Percentiles rank a stretch among this genome's conserved stretches.
phyloP scores from a whole-genome alignment of 352 stramenopile genomes.

The Globisporangium nodosum region DNA sequence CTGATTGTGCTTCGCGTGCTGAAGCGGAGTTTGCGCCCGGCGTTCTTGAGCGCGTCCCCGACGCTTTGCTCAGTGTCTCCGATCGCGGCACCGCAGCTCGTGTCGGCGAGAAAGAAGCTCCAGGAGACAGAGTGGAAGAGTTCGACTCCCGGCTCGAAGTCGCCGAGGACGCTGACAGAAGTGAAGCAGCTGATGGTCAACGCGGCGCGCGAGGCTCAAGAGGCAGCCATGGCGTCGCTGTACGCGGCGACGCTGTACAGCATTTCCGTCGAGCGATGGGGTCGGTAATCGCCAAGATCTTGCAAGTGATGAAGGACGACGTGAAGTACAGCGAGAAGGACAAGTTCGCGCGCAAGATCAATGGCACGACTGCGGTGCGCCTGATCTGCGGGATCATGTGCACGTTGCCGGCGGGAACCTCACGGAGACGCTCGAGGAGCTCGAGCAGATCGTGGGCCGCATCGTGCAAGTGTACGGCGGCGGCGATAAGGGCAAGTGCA shows the following conservation, averaged over 20 bases:
- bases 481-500: slow-evolving; percentile 54
- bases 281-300: slow-evolving; percentile 74
- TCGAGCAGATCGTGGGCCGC: slow-evolving; percentile 43
- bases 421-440: slow-evolving; percentile 39
- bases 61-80: slow-evolving; percentile 42
- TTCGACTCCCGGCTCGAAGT: neutral
- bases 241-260: slow-evolving; percentile 79
- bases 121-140: slow-evolving; percentile 3
- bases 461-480: slow-evolving; percentile 69
- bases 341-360: slow-evolving; percentile 59
- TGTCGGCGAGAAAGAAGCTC: neutral
- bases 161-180: slow-evolving; percentile 23
- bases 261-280: slow-evolving; percentile 76
- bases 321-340: slow-evolving; percentile 53
- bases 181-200: slow-evolving; percentile 48
- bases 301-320: slow-evolving; percentile 81
- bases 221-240: slow-evolving; percentile 66
- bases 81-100: slow-evolving; percentile 16
- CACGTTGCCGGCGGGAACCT: slow-evolving; percentile 53
- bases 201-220: slow-evolving; percentile 53
- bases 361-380: slow-evolving; percentile 62
- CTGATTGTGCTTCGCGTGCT: slow-evolving; percentile 71
- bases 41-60: slow-evolving; percentile 22
- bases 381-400: slow-evolving; percentile 76
- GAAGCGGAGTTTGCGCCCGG: slow-evolving; percentile 47